Evolutionary conservation across 768 basidiomycete genomes (phyloP), one percentile per base, ranked within the genome.

Genomic region (Suillus decipiens): DNA sequence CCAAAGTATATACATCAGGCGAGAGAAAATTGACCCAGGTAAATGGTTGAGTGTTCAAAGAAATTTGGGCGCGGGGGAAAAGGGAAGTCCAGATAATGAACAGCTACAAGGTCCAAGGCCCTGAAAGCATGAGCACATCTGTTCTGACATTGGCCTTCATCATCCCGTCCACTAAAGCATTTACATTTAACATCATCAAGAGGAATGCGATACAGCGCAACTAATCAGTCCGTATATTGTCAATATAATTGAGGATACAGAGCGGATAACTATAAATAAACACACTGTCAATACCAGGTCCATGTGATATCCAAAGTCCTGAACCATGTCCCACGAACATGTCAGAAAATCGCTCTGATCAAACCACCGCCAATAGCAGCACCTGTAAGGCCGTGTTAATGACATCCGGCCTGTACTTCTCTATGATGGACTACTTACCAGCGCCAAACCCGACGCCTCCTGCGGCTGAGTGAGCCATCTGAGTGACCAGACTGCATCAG

Each of bases 1-100:
- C 92, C 90, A 41, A 98, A 78, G 66, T 89, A 88, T 62, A 87
- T 87, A 79, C 95, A 98, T 15, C 95, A 85, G 28, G 90, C 91
- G 31, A 99, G 80, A 22, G 90, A 89, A 57, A 98, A 84, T 0
- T 92, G 90, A 63, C 83, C 82, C 43, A 99, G 82, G 31, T 82
- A 86, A 64, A 93, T 76, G 34, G 89, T 87, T 2, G 90, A 90
- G 31, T 81, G 76, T 1, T 86, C 86, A 17, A 98, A 99, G 86
- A 9, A 97, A 84, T 39, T 93, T 88, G 2, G 92, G 85, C 11
- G 93, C 93, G 93, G 92, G 78, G 93, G 93, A 0, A 41, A 90
- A 77, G 53, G 95, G 82, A 71, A 96, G 82, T 86, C 83, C 59
- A 84, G 81, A 11, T 90, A 81, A 36, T 88, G 78, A 48, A 95